Evolutionary conservation across 306 rosid genomes (phyloP), one percentile per base, ranked within the genome.

Genomic region (Casuarina cunninghamiana): DNA sequence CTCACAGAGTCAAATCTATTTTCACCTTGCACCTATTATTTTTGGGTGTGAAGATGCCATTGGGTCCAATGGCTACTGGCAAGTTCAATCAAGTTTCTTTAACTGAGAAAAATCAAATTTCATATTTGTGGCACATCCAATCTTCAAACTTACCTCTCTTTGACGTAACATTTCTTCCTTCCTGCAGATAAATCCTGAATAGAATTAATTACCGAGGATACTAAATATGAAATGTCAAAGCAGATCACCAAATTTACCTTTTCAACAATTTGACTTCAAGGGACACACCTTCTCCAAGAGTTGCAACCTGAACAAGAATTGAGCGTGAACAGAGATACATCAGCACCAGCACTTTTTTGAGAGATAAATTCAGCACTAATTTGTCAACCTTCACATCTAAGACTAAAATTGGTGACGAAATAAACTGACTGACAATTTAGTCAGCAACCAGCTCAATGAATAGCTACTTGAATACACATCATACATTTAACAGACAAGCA

Each of bases 131-230:
- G 73, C 74, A 69, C 44, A 54, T 63, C 69, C 74, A 77, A 69
- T 50, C 53, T 55, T 80, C 73, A 21, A 35, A 75, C 80, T 79
- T 84, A 96, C 99, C 97, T 93, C 98, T 89, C 96, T 96, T 85
- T 93, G 97, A 69, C 96, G 98, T 86, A 96, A 77, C 48, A 89
- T 89, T 80, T 95, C 99, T 91, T 96, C 99, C 83, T 96, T 96
- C 91, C 99, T 96, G 88, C 79, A 86, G 76, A 82, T 78, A 83
- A 69, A 87, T 46, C 60, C 81, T 75, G 55, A 38, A 82, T 68
- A 77, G 45, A 83, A 60, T 79, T 60, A 87, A 46, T 84, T 43
- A 76, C 83, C 53, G 48, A 39, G 45, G 70, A 76, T 54, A 8
- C 16, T 41, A 68, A 78, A 72, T 70, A 78, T 45, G 70, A 80